Evolutionary conservation across 1,139 yeast genomes (phyloP).

Genomic region (Hyphopichia burtonii): DNA sequence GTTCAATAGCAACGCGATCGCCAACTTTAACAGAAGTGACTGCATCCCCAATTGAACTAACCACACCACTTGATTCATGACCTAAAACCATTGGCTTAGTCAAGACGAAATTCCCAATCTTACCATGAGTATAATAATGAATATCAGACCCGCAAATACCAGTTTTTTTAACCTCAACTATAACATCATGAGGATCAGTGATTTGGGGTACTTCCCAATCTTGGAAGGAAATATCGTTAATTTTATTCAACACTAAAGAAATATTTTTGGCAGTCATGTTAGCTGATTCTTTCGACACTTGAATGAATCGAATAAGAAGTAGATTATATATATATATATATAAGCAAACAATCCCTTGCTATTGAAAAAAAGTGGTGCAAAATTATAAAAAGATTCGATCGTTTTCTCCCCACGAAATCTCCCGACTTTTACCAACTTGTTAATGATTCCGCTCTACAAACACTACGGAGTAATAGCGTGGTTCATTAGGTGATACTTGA

Average conservation of each 20-base stretch:
- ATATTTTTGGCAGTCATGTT: slow-evolving; percentile 46
- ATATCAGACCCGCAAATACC: slow-evolving; percentile 91
- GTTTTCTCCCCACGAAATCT: background rate
- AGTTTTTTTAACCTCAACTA: slow-evolving; percentile 69
- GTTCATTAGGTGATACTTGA: too few relatives aligned
- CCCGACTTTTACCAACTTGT: too few relatives aligned
- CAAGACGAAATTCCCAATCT: slow-evolving; percentile 69
- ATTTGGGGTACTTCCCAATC: slow-evolving; percentile 64
- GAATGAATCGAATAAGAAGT: too few relatives aligned
- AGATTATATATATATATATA: too few relatives aligned
- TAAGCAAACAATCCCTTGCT: background rate
- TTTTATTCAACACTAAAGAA: slow-evolving; percentile 65
- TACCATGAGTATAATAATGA: slow-evolving; percentile 78
- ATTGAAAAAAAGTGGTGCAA: background rate
- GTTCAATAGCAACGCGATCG: slow-evolving; percentile 77
- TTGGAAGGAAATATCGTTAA: slow-evolving; percentile 65
- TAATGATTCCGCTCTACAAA: too few relatives aligned
- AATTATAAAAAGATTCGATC: background rate
- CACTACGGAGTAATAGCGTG: too few relatives aligned
- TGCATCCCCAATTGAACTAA: slow-evolving; percentile 60
- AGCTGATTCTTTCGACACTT: too few relatives aligned
- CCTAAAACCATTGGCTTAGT: slow-evolving; percentile 70
- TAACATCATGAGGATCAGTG: slow-evolving; percentile 64
- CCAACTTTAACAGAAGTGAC: slow-evolving; percentile 68
- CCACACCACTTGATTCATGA: slow-evolving; percentile 74